A percentile compares a stretch with the other conserved stretches of the same genome.
Conservation (phyloP, 2,329 filamentous ascomycete species). For the Ilyonectria destructans region DNA sequence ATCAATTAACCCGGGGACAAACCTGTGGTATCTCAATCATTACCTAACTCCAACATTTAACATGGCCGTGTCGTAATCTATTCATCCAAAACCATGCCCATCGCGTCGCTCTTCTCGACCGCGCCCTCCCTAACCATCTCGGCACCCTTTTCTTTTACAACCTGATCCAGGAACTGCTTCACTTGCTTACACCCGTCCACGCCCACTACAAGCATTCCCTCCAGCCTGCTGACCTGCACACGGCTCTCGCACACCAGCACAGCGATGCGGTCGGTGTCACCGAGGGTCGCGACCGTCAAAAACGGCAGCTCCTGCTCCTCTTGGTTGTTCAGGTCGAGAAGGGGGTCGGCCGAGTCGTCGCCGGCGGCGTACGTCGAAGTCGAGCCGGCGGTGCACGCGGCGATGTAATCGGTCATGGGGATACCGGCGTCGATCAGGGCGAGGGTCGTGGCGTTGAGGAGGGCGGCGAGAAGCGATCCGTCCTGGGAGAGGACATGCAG, state of each 20-base stretch:
- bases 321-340: conserved; percentile 84
- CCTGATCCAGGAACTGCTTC: conserved; percentile 83
- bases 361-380: conserved; percentile 77
- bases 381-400: conserved; percentile 89
- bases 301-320: conserved; percentile 93
- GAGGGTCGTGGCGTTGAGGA: conserved; percentile 91
- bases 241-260: conserved; percentile 90
- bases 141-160: conserved; percentile 81
- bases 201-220: conserved; percentile 93
- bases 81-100: conserved; percentile 68
- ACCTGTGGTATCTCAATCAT: conserved; percentile 34
- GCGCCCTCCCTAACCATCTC: conserved; percentile 74
- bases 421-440: conserved; percentile 96
- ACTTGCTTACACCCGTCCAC: conserved; percentile 94
- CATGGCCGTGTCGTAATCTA: conserved; percentile 39
- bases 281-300: conserved; percentile 87
- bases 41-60: conserved; percentile 42
- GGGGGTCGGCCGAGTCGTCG: conserved; percentile 81
- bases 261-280: conserved; percentile 81
- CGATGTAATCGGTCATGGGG: conserved; percentile 93
- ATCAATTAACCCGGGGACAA: conserved; percentile 15
- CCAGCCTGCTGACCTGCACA: conserved; percentile 85
- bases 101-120: conserved; percentile 64
- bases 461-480: conserved; percentile 89
- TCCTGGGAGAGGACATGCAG: conserved; percentile 93